phyloP scores from a whole-genome alignment of 2,329 filamentous ascomycete species.

The Parastagonospora avenae region DNA sequence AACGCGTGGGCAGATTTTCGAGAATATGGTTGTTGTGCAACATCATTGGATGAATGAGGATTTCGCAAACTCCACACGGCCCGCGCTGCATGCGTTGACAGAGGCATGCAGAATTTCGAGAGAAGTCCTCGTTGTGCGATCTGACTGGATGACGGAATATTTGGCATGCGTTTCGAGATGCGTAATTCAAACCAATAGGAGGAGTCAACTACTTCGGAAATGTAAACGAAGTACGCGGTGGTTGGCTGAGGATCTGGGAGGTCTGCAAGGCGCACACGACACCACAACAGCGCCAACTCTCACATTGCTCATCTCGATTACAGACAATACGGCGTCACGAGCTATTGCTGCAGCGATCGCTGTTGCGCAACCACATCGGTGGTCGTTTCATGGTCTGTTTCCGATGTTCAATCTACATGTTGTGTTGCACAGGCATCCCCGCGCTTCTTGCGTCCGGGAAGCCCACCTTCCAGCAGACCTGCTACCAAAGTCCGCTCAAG shows the following conservation, averaged over 20 bases:
- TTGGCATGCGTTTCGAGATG: conserved; percentile 8
- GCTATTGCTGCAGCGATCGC: background rate
- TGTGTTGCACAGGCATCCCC: conserved; percentile 2
- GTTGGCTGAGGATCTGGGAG: background rate
- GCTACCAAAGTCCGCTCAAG: conserved; percentile 2
- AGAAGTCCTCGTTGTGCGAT: background rate
- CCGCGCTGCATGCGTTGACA: no score
- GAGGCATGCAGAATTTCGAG: no score
- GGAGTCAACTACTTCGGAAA: no score
- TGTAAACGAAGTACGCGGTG: background rate
- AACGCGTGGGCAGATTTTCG: conserved; percentile 5
- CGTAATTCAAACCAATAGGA: conserved; percentile 5
- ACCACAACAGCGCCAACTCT: background rate
- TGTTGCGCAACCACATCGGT: background rate
- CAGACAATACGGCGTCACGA: background rate
- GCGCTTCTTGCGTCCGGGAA: background rate
- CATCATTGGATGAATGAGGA: conserved; percentile 2
- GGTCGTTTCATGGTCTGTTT: conserved; percentile 9
- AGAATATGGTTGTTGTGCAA: background rate
- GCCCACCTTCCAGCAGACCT: background rate
- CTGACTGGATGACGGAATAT: conserved; percentile 3
- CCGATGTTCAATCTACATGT: conserved; percentile 1
- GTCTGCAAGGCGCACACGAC: background rate
- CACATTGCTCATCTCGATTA: background rate
- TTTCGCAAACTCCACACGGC: background rate